phyloP scores from a whole-genome alignment of 1,284 basidiomycete species.

The Uromyces viciae-fabae region DNA sequence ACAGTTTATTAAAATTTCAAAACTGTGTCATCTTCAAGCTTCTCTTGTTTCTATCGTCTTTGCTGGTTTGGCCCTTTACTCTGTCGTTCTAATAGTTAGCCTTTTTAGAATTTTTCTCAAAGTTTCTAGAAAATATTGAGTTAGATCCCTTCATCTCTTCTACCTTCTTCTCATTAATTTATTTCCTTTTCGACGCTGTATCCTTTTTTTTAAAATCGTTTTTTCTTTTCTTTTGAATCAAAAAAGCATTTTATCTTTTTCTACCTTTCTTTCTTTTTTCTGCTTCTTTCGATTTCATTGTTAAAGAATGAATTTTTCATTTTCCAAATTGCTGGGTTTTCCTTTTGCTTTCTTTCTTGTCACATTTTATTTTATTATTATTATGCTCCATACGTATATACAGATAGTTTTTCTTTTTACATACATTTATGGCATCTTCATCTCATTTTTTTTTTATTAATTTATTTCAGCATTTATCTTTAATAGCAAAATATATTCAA shows the following conservation, averaged over 20 bases:
- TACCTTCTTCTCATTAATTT: background rate
- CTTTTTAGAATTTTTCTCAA: constrained; percentile 83
- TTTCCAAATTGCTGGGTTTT: too few relatives aligned
- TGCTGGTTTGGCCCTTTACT: constrained; percentile 70
- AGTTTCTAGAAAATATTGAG: constrained; percentile 56
- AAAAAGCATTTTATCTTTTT: background rate
- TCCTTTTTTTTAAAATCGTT: background rate
- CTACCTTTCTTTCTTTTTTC: background rate
- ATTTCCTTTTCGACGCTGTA: background rate
- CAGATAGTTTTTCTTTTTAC: too few relatives aligned
- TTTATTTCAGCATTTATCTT: too few relatives aligned
- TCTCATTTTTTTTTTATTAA: too few relatives aligned
- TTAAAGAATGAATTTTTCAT: too few relatives aligned
- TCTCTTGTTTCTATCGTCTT: constrained; percentile 58
- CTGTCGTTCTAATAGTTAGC: constrained; percentile 73
- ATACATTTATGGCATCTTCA: too few relatives aligned
- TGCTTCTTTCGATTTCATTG: too few relatives aligned
- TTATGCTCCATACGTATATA: too few relatives aligned
- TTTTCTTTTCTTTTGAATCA: background rate
- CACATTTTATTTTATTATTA: too few relatives aligned
- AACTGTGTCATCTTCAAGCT: constrained; percentile 45
- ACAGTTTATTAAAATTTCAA: too few relatives aligned
- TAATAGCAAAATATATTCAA: too few relatives aligned
- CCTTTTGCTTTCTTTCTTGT: too few relatives aligned
- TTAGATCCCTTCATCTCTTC: background rate